Conservation (phyloP, 2,329 filamentous ascomycete species). For the Xylaria sp. region DNA sequence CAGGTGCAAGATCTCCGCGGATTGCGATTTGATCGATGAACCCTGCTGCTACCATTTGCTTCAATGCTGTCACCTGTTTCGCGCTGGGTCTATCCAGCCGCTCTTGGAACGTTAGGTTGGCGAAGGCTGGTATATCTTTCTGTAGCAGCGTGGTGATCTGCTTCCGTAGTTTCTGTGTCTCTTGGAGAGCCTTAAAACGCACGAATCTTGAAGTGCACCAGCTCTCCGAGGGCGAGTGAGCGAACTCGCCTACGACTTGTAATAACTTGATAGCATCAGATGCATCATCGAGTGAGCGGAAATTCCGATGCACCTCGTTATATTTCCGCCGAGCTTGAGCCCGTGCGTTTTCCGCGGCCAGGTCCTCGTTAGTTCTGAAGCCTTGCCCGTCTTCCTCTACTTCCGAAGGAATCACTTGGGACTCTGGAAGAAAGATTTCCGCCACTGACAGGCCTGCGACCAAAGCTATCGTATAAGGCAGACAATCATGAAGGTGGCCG, state of each 20-base stretch:
- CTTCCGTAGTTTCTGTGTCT: constrained; percentile 82
- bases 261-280: constrained; percentile 92
- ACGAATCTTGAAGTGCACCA: constrained; percentile 90
- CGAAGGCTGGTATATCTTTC: constrained; percentile 75
- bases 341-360: constrained; percentile 76
- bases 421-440: constrained; percentile 87
- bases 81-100: constrained; percentile 69
- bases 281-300: constrained; percentile 82
- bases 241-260: constrained; percentile 88
- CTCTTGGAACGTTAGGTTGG: constrained; percentile 65
- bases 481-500: constrained; percentile 82
- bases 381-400: constrained; percentile 55
- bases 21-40: constrained; percentile 97
- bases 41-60: constrained; percentile 90
- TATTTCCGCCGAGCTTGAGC: constrained; percentile 70
- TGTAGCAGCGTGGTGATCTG: constrained; percentile 87
- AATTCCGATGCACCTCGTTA: constrained; percentile 79
- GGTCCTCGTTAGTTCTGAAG: constrained; percentile 72
- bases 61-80: constrained; percentile 80
- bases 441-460: constrained; percentile 89
- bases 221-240: constrained; percentile 70
- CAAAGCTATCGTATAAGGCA: constrained; percentile 86
- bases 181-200: constrained; percentile 85
- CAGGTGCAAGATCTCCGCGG: constrained; percentile 84
- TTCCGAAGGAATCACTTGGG: constrained; percentile 72